Base-by-base conservation (phyloP, 352 stramenopile species). In the Globisporangium yorkense region DNA sequence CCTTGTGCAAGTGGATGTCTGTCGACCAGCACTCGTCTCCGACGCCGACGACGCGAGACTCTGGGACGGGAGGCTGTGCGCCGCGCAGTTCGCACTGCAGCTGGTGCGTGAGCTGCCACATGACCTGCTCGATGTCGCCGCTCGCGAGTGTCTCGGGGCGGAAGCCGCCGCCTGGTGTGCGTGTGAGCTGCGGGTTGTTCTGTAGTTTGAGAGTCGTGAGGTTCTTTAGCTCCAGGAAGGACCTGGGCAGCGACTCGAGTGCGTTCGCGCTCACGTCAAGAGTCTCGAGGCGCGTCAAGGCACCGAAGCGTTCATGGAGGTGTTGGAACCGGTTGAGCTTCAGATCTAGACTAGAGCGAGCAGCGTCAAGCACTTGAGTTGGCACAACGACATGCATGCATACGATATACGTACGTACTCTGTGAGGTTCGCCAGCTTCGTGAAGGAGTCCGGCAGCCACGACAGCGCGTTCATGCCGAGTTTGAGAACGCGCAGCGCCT, bases 291-390 rank as follows among this genome's bases (percentile, higher is more conserved):
- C 66, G 68, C 3, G 54, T 49, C 2, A 92, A 56, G n/a, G 70
- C 59, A 12, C 79, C 76, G 46, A 92, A 67, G 10, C 68, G 51
- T 4, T 69, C 56, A 0, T 78, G 78, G 0, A 92, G 55, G 16
- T 58, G 45, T 58, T 65, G 57, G 47, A 92, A 66, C 0, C 76
- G 76, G 67, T 92, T 92, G 29, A 90, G 63, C 54, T 89, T 92
- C 18, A 90, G 50, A 59, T 92, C 82, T 27, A 90, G 61, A 27
- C 76, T 87, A 63, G 33, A 51, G 9, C 15, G 54, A 24, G 9
- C 47, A 24, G 15, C 21, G 33, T 35, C 27, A 9, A 37, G 6
- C 21, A 24, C 7, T 24, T 27, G 2, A 16, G 20, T 31, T 8
- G 24, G 24, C 10, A 12, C n/a, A 18, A 31, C 29, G 18, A 6